phyloP scores from a whole-genome alignment of 306 rosid genomes.

The Acacia crassicarpa region DNA sequence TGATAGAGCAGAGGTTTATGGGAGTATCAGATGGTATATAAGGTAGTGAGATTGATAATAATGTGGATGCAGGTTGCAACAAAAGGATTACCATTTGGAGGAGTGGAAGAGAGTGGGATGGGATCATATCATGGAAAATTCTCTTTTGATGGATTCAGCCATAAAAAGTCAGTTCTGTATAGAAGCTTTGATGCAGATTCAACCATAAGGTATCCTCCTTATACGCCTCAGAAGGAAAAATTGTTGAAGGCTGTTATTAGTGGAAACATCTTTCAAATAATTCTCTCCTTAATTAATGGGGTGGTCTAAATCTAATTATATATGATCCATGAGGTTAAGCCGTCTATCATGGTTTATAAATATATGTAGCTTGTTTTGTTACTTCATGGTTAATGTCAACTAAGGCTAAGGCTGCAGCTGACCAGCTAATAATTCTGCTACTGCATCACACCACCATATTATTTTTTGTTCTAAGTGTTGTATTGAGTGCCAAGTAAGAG shows the following conservation, averaged over 20 bases:
- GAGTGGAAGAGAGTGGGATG: slow-evolving; percentile 93
- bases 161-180: slow-evolving; percentile 71
- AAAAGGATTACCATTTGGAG: slow-evolving; percentile 78
- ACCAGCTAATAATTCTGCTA: no score
- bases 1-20: no score
- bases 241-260: slow-evolving; percentile 54
- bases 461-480: no score
- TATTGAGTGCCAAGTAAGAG: no score
- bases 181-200: slow-evolving; percentile 67
- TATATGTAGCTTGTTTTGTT: background rate
- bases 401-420: no score
- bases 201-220: slow-evolving; percentile 69
- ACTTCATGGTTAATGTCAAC: background rate
- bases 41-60: no score
- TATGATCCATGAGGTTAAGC: background rate
- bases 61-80: slow-evolving; percentile 54
- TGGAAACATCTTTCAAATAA: slow-evolving; percentile 45
- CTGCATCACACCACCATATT: no score
- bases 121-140: slow-evolving; percentile 81
- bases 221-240: slow-evolving; percentile 59
- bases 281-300: slow-evolving; percentile 55
- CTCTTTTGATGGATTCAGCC: slow-evolving; percentile 83
- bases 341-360: background rate
- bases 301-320: slow-evolving; percentile 43
- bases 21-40: no score